phyloP scores from a whole-genome alignment of 768 basidiomycete species.

The Royoungia palumana region DNA sequence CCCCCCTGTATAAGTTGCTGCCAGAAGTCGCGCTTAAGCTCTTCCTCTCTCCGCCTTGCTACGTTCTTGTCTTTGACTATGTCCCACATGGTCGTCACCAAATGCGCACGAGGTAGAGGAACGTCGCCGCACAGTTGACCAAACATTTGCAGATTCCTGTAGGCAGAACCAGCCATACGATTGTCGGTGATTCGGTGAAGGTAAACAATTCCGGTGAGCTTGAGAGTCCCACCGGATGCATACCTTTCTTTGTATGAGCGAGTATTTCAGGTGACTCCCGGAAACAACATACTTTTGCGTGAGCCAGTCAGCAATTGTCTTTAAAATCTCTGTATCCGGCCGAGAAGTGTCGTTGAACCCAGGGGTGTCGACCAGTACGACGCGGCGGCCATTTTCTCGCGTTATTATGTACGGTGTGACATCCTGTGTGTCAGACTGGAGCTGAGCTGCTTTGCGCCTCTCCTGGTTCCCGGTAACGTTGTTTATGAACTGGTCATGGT shows the following conservation, averaged over 20 bases:
- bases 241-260: slow-evolving; percentile 3
- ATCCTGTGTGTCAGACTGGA: slow-evolving; percentile 5
- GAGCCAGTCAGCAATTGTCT: slow-evolving; percentile 11
- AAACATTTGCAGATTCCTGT: slow-evolving; percentile 33
- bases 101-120: slow-evolving; percentile 26
- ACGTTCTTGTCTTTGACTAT: slow-evolving; percentile 13
- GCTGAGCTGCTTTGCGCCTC: not conserved
- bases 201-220: slow-evolving; percentile 31
- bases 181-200: slow-evolving; percentile 34
- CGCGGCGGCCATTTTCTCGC: not conserved
- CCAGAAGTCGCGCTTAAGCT: slow-evolving; percentile 30
- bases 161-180: slow-evolving; percentile 29
- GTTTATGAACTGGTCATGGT: no score
- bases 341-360: slow-evolving; percentile 17
- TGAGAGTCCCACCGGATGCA: not conserved
- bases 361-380: slow-evolving; percentile 15
- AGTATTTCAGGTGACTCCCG: not conserved
- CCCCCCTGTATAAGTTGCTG: not conserved
- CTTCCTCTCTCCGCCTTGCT: slow-evolving; percentile 12
- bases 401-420: not conserved
- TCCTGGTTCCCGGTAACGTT: not conserved
- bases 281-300: slow-evolving; percentile 6
- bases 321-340: slow-evolving; percentile 6
- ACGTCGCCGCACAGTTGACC: slow-evolving; percentile 32
- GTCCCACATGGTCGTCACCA: slow-evolving; percentile 40